Conservation (phyloP, 768 basidiomycete genomes). For the Boletus insuetus region DNA sequence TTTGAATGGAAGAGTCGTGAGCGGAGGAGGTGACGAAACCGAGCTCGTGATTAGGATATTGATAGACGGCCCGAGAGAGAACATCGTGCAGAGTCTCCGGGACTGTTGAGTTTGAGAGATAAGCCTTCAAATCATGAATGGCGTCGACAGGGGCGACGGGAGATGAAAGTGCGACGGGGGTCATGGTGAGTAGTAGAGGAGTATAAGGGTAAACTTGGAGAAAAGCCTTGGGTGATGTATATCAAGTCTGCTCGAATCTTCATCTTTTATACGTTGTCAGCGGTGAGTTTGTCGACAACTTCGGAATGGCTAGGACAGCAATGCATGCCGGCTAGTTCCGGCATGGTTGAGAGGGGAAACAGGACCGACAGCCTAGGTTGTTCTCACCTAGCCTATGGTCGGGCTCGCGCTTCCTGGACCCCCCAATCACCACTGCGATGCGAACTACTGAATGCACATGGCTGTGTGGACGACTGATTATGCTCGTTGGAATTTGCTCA, state of each 20-base stretch:
- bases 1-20: constrained; percentile 28
- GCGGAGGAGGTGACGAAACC: constrained; percentile 28
- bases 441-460: not conserved
- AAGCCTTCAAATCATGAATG: constrained; percentile 12
- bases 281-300: not conserved
- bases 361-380: too few species aligned
- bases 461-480: not conserved
- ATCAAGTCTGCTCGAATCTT: constrained; percentile 2
- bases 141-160: constrained; percentile 4
- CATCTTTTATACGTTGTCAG: constrained; percentile 20
- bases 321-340: too few species aligned
- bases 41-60: constrained; percentile 26
- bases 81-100: constrained; percentile 23
- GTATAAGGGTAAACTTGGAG: not conserved
- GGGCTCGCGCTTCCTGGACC: too few species aligned
- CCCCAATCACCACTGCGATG: not conserved
- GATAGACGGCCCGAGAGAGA: constrained; percentile 18
- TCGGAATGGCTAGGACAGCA: too few species aligned
- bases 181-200: constrained; percentile 6
- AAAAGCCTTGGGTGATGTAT: not conserved
- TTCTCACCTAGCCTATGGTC: too few species aligned
- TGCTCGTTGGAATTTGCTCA: not conserved
- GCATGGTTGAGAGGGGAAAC: too few species aligned
- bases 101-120: constrained; percentile 7
- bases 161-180: constrained; percentile 14